phyloP scores from a whole-genome alignment of 257 asterid genomes.

The Hygrophila difformis region DNA sequence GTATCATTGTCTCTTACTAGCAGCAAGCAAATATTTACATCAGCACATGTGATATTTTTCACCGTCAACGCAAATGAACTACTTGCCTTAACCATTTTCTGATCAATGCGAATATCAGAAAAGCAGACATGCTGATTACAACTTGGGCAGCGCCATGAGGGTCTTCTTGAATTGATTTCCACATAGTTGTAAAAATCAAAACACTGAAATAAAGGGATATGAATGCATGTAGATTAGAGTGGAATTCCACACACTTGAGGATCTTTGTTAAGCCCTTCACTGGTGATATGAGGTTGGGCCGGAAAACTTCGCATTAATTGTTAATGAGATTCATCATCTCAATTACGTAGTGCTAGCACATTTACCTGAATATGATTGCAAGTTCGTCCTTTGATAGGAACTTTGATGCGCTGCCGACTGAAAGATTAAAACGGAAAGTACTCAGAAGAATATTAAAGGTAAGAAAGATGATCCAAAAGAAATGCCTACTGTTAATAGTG shows the following conservation, averaged over 20 bases:
- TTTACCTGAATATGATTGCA: conserved; percentile 94
- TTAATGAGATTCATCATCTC: too few species aligned
- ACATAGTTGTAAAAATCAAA: conserved; percentile 77
- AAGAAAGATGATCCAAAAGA: too few species aligned
- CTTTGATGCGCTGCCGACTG: conserved; percentile 71
- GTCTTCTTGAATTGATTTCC: conserved; percentile 71
- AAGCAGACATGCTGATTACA: conserved; percentile 77
- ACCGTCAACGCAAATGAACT: conserved; percentile 10
- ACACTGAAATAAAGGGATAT: conserved; percentile 35
- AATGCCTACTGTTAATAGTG: too few species aligned
- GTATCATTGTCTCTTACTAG: too few species aligned
- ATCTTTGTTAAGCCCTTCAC: too few species aligned
- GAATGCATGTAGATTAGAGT: too few species aligned
- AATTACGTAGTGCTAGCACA: too few species aligned
- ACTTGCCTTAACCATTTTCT: conserved; percentile 77
- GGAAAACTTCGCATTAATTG: too few species aligned
- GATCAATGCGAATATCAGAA: conserved; percentile 79
- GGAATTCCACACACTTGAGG: too few species aligned
- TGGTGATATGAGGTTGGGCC: too few species aligned
- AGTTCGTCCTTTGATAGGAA: conserved; percentile 80
- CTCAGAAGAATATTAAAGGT: too few species aligned
- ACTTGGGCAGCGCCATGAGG: conserved; percentile 95
- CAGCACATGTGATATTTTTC: not conserved
- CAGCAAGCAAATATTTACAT: too few species aligned
- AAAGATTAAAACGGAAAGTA: conserved; percentile 7